Conservation (phyloP, 2,329 filamentous ascomycete species). For the Colletotrichum noveboracense region DNA sequence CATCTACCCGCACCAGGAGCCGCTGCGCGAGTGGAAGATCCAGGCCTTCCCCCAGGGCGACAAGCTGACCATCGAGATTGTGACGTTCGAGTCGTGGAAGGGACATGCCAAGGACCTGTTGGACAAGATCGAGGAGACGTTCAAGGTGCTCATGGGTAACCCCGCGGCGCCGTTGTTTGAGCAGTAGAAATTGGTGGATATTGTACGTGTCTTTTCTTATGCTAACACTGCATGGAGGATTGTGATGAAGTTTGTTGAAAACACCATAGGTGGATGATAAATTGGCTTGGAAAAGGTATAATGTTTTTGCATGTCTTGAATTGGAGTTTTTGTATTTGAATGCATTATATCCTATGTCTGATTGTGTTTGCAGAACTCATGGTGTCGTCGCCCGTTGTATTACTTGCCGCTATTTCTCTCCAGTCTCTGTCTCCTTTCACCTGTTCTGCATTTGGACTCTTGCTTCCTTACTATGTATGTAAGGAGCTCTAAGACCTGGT, state of each 20-base stretch:
- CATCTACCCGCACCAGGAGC: slow-evolving; percentile 62
- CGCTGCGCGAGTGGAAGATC: slow-evolving; percentile 62
- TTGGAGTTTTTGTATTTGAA: background rate
- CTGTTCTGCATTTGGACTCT: background rate
- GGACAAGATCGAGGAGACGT: slow-evolving; percentile 49
- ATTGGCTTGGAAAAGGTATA: background rate
- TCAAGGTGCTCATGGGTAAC: slow-evolving; percentile 43
- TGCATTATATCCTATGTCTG: background rate
- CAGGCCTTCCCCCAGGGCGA: slow-evolving; percentile 63
- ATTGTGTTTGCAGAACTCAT: background rate
- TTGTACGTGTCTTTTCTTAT: background rate
- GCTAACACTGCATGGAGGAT: background rate
- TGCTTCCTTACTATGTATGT: background rate
- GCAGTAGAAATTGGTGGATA: background rate
- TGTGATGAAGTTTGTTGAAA: background rate
- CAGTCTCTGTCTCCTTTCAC: background rate
- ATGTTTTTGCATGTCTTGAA: background rate
- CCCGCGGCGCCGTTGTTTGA: slow-evolving; percentile 36
- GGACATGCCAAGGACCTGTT: slow-evolving; percentile 56
- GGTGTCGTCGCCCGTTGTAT: accelerated
- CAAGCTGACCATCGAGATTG: slow-evolving; percentile 60
- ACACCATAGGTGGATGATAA: background rate
- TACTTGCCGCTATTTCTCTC: accelerated
- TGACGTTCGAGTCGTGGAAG: slow-evolving; percentile 63
- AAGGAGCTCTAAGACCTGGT: background rate